phyloP scores from a whole-genome alignment of 2,329 filamentous ascomycete species.

The Macrophomina pseudophaseolina region DNA sequence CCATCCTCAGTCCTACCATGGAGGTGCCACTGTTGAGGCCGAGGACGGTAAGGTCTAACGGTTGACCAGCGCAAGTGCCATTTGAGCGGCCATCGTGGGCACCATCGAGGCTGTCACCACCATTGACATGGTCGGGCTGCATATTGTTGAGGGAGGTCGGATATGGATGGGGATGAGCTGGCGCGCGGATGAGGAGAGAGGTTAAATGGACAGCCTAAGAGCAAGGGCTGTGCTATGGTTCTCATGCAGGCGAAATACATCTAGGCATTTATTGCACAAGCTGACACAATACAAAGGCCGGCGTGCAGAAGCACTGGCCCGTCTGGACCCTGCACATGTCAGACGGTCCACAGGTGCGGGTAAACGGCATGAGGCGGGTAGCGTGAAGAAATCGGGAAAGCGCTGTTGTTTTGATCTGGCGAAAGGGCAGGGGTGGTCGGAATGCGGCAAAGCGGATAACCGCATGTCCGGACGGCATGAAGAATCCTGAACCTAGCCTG shows the following conservation, averaged over 20 bases:
- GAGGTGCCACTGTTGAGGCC: conserved; percentile 61
- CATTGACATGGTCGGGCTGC: conserved; percentile 6
- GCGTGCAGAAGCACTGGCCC: not conserved
- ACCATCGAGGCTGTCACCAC: conserved; percentile 1
- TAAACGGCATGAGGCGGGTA: not conserved
- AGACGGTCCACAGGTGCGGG: not conserved
- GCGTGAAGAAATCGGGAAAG: not conserved
- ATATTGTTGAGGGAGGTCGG: conserved; percentile 11
- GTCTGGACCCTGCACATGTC: not conserved
- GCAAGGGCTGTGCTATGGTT: not conserved
- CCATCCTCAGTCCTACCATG: conserved; percentile 37
- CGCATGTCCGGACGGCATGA: not conserved
- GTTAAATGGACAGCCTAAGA: not conserved
- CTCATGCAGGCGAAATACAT: not conserved
- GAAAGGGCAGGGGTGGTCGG: not conserved
- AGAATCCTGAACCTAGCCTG: conserved; percentile 2
- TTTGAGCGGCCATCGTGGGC: conserved; percentile 26
- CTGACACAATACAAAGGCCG: not conserved
- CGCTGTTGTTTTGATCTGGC: not conserved
- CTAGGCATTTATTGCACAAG: not conserved
- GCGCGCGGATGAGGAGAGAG: no score
- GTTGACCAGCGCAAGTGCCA: conserved; percentile 30
- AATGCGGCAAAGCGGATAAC: conserved; percentile 10
- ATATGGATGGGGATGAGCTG: not conserved
- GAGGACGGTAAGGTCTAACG: conserved; percentile 59